Percentiles rank a stretch among this genome's conserved stretches.
phyloP scores from a whole-genome alignment of 345 rosid genomes.

The Lumnitzera racemosa region DNA sequence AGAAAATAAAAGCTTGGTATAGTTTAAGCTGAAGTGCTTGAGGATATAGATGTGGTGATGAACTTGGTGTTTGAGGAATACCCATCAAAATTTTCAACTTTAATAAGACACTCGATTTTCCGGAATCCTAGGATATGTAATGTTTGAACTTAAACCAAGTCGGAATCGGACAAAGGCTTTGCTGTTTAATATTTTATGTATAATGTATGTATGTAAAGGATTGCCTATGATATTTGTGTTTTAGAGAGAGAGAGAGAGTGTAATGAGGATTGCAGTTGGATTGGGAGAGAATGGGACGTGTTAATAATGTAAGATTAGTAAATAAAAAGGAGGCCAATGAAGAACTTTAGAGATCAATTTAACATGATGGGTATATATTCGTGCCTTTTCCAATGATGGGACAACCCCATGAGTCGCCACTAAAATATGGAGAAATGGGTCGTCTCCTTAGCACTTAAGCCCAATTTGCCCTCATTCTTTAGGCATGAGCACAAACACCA shows the following conservation, averaged over 20 bases:
- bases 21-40: constrained; percentile 86
- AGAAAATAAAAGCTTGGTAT: constrained; percentile 93
- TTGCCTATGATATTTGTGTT: too few species aligned
- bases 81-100: constrained; percentile 35
- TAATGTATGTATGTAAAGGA: too few species aligned
- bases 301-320: constrained; percentile 5
- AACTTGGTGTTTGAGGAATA: constrained; percentile 44
- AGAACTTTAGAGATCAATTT: constrained; percentile 24
- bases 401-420: constrained; percentile 41
- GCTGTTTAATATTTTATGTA: too few species aligned
- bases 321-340: constrained; percentile 14
- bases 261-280: constrained; percentile 6
- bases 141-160: too few species aligned
- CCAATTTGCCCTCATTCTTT: constrained; percentile 18
- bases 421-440: constrained; percentile 20
- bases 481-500: constrained; percentile 12
- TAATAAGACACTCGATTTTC: too few species aligned
- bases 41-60: constrained; percentile 64
- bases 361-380: constrained; percentile 20
- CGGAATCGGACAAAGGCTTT: too few species aligned
- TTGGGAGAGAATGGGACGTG: constrained; percentile 9
- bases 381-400: constrained; percentile 24
- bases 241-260: background rate
- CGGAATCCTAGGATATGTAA: too few species aligned
- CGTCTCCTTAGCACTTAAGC: constrained; percentile 24